A percentile compares a stretch with the other conserved stretches of the same genome.
These are phyloP conservation scores for Ophiostoma himal-ulmi DNA, from an alignment of 2,329 filamentous ascomycete genomes.

Conservation along the genomic window DNA sequence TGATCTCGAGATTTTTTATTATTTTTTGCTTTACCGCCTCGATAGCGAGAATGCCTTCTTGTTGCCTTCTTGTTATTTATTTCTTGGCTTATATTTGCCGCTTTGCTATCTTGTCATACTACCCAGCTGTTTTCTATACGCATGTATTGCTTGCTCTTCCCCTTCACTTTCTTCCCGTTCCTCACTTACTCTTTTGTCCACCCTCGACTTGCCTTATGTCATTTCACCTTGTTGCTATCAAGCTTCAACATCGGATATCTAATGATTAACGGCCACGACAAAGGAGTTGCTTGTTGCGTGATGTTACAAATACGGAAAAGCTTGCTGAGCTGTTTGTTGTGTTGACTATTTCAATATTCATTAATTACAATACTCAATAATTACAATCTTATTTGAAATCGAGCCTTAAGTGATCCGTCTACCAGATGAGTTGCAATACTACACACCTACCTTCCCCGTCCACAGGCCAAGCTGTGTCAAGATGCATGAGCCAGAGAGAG, in stretches of 20 bases:
- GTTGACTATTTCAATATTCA: background rate
- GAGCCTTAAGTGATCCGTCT: background rate
- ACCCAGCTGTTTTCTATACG: background rate
- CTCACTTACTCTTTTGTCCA: background rate
- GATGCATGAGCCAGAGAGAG: background rate
- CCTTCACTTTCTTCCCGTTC: background rate
- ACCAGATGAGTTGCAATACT: background rate
- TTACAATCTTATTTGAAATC: background rate
- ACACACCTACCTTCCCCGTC: background rate
- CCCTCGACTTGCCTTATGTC: background rate
- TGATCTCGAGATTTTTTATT: background rate
- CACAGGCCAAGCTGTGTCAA: background rate
- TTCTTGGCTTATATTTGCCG: background rate
- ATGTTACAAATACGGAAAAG: conserved; percentile 10
- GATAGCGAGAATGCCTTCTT: background rate
- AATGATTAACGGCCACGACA: conserved; percentile 15
- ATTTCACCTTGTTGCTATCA: background rate
- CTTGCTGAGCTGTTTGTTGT: conserved; percentile 3
- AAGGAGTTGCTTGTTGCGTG: conserved; percentile 12
- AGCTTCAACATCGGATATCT: conserved; percentile 3
- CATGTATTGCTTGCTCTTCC: background rate
- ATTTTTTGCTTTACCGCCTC: background rate
- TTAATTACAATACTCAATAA: background rate
- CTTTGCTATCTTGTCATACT: background rate
- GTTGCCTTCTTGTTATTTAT: background rate